A percentile compares a stretch with the other conserved stretches of the same genome.
phyloP scores from a whole-genome alignment of 1,139 yeast species.

The Meyerozyma elateridarum region DNA sequence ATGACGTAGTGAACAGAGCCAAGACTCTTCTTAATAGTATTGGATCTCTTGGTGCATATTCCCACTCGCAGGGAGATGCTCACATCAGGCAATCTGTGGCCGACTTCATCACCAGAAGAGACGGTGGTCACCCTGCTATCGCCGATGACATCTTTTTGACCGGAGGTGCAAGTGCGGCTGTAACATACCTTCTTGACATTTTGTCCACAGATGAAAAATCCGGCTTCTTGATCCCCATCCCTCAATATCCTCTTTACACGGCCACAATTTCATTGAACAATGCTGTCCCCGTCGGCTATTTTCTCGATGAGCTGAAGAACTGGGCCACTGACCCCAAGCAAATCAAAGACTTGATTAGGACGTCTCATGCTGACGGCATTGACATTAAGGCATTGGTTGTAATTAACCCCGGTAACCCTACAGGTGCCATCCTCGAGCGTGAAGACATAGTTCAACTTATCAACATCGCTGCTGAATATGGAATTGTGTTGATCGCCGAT shows the following conservation, averaged over 20 bases:
- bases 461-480: slow-evolving; percentile 75
- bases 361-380: slow-evolving; percentile 51
- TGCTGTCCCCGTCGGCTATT: slow-evolving; percentile 84
- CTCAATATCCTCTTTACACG: slow-evolving; percentile 94
- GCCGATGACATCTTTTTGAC: slow-evolving; percentile 78
- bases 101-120: slow-evolving; percentile 68
- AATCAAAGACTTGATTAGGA: slow-evolving; percentile 52
- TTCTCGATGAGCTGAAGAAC: slow-evolving; percentile 66
- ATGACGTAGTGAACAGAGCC: slow-evolving; percentile 75
- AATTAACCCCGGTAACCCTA: slow-evolving; percentile 97
- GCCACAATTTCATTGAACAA: slow-evolving; percentile 83
- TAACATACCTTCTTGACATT: slow-evolving; percentile 66
- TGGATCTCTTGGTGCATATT: slow-evolving; percentile 91
- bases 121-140: slow-evolving; percentile 50
- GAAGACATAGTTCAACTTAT: slow-evolving; percentile 68
- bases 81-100: slow-evolving; percentile 75
- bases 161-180: slow-evolving; percentile 93
- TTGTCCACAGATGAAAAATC: slow-evolving; percentile 61
- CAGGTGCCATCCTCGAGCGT: slow-evolving; percentile 73
- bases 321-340: slow-evolving; percentile 82
- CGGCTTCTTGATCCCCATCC: slow-evolving; percentile 92
- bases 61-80: slow-evolving; percentile 84
- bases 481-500: slow-evolving; percentile 90
- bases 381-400: slow-evolving; percentile 79
- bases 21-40: slow-evolving; percentile 50